Conservation (phyloP, 169 alveolate species). For the Plasmodium yoelii region DNA sequence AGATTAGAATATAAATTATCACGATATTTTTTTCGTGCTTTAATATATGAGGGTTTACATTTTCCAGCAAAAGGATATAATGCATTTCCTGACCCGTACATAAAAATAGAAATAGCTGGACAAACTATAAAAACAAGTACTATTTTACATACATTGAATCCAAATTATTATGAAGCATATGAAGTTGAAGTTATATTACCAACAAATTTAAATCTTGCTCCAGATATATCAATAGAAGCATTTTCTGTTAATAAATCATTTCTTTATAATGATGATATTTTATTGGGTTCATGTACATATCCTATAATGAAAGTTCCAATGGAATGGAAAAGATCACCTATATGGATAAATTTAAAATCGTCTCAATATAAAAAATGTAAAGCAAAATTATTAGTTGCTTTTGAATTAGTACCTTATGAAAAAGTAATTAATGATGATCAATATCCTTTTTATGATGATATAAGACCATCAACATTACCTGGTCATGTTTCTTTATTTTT, state of each 20-base stretch:
- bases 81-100: constrained; percentile 83
- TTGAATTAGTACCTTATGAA: constrained; percentile 88
- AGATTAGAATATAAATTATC: constrained; percentile 88
- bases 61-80: constrained; percentile 87
- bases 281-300: constrained; percentile 82
- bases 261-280: constrained; percentile 76
- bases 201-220: constrained; percentile 88
- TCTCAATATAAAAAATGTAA: constrained; percentile 85
- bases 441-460: constrained; percentile 91
- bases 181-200: constrained; percentile 90
- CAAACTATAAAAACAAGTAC: constrained; percentile 85
- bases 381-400: constrained; percentile 89
- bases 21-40: constrained; percentile 86
- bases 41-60: constrained; percentile 91
- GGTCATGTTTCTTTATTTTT: constrained; percentile 87
- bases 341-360: constrained; percentile 89
- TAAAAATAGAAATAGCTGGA: constrained; percentile 89
- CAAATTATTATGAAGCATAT: constrained; percentile 90
- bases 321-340: constrained; percentile 92
- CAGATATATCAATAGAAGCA: constrained; percentile 88
- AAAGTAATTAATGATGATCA: constrained; percentile 75
- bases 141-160: constrained; percentile 86
- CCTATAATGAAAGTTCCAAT: constrained; percentile 89
- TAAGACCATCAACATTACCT: constrained; percentile 89
- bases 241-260: constrained; percentile 81